Evolutionary conservation across 176 grass and related monocot species (phyloP), one percentile per base, ranked within the genome.

Genomic region (Musa acuminata): DNA sequence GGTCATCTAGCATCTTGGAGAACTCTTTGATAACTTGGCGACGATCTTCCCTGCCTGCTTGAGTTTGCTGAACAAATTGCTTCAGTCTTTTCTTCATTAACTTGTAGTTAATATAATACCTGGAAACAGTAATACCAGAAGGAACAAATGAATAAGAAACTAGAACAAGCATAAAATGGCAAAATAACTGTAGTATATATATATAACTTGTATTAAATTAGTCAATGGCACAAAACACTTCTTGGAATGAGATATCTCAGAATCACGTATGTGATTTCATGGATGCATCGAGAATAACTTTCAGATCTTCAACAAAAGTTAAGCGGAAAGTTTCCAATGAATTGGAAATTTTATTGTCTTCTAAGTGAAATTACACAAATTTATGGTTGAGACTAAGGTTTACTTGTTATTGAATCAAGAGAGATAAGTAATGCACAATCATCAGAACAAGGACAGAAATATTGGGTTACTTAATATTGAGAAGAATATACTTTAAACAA

Each of bases 1-100:
- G 82, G n/a, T 97, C 87, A 21, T 97, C 94, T 77, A 97, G 86
- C 55, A 93, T 79, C 76, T 77, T 87, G 73, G 94, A 91, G 78
- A 97, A 97, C 80, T 97, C 94, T 73, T 93, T 93, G 69, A 93
- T 86, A 71, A 97, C 82, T 69, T 85, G 77, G 26, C 83, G 76
- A 35, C 58, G 83, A 66, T 85, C 77, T 82, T 80, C 85, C 81
- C 80, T 88, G 52, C 74, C 76, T 65, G 35, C 71, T 75, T 88
- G 82, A 13, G 78, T 90, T 72, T 93, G 94, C 77, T 93, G 94
- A 22, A 83, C 82, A 80, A 91, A 97, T 73, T 89, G 90, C 54
- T 93, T 97, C 75, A 97, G 77, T 79, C 91, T 97, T 82, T 97
- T 97, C 90, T 93, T 97, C 94, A 93, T 97, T 87, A 93, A 88